These are phyloP conservation scores for Tirmania nivea DNA, from an alignment of 495 filamentous ascomycete species.

Conservation along the genomic window DNA sequence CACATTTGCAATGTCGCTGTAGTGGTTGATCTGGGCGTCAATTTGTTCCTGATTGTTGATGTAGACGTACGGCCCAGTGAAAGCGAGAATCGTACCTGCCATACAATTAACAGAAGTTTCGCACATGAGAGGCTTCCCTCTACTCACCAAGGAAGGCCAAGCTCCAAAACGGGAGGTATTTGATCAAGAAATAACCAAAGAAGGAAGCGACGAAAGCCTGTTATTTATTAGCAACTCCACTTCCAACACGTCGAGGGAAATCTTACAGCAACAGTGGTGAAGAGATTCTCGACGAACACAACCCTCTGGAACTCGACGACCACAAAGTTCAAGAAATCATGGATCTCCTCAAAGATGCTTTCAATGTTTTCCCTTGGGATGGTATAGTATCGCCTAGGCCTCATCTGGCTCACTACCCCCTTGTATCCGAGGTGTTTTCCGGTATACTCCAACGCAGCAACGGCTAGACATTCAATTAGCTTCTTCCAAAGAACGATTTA, in stretches of 20 bases:
- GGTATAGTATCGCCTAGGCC: conserved; percentile 81
- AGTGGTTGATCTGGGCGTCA: conserved; percentile 57
- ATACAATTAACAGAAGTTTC: background rate
- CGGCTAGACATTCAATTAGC: conserved; percentile 32
- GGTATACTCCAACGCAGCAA: conserved; percentile 45
- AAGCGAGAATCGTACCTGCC: conserved; percentile 42
- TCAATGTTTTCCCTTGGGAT: conserved; percentile 70
- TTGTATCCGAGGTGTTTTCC: conserved; percentile 55
- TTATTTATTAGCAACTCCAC: conserved; percentile 4
- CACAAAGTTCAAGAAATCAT: conserved; percentile 92
- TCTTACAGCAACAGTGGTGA: conserved; percentile 59
- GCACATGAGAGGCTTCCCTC: background rate
- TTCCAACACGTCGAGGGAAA: background rate
- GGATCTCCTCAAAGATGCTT: conserved; percentile 54
- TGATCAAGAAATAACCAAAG: conserved; percentile 80
- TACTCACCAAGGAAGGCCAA: conserved; percentile 42
- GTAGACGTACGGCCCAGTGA: conserved; percentile 78
- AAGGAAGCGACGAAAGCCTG: conserved; percentile 64
- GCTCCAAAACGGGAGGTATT: conserved; percentile 84
- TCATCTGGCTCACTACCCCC: conserved; percentile 66
- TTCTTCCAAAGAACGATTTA: background rate
- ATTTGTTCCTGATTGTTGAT: conserved; percentile 84
- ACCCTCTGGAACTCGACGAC: conserved; percentile 90
- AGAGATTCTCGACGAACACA: conserved; percentile 81
- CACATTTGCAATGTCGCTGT: conserved; percentile 45